These are phyloP conservation scores for Glarea lozoyensis DNA, from an alignment of 495 filamentous ascomycete genomes.

Conservation along the genomic window DNA sequence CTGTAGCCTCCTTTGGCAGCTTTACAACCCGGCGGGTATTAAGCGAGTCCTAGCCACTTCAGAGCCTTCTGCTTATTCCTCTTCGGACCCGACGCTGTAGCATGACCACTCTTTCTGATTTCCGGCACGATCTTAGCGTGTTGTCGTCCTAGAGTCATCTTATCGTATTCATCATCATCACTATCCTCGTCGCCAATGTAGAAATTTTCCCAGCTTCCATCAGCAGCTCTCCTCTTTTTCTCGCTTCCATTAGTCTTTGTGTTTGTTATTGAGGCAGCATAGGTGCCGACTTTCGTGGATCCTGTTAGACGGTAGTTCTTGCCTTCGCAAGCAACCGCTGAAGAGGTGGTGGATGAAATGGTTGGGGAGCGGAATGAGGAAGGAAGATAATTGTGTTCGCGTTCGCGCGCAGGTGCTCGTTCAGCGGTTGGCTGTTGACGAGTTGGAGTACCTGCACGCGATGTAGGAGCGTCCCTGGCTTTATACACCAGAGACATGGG, in stretches of 20 bases:
- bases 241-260: background rate
- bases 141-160: conserved; percentile 15
- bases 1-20: too few relatives aligned
- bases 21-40: background rate
- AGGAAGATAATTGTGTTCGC: conserved; percentile 5
- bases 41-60: conserved; percentile 23
- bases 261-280: background rate
- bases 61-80: conserved; percentile 22
- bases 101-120: background rate
- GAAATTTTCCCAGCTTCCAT: conserved; percentile 17
- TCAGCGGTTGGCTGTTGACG: background rate
- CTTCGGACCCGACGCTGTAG: conserved; percentile 1
- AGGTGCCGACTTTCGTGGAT: too few relatives aligned
- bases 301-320: too few relatives aligned
- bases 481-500: conserved; percentile 2
- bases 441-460: background rate
- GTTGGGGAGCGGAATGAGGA: background rate
- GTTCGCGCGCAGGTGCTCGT: background rate
- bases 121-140: conserved; percentile 8
- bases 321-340: background rate
- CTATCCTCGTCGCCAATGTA: conserved; percentile 19
- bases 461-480: background rate
- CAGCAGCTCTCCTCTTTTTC: background rate
- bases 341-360: background rate
- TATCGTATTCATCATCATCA: conserved; percentile 21